Conservation (phyloP, 805 yeast genomes). For the Ogataea kodamae region DNA sequence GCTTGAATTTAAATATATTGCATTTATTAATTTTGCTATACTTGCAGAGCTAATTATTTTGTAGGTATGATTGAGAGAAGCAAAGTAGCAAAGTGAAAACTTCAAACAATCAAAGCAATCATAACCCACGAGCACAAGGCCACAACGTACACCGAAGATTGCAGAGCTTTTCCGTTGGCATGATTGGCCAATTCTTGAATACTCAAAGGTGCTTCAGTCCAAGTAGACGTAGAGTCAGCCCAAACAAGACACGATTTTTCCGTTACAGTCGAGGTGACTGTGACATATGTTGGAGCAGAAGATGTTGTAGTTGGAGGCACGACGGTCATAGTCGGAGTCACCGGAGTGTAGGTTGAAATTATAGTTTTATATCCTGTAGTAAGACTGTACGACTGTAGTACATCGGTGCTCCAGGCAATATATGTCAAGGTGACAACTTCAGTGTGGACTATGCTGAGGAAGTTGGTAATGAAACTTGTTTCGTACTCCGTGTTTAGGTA, state of each 20-base stretch:
- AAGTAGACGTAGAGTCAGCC: constrained; percentile 5
- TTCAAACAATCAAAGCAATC: constrained; percentile 1
- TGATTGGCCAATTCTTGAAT: too few relatives aligned
- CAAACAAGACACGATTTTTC: constrained; percentile 7
- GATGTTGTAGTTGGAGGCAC: constrained; percentile 2
- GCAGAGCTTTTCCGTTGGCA: constrained; percentile 3
- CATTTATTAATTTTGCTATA: background rate
- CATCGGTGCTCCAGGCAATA: constrained; percentile 13
- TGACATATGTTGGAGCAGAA: constrained; percentile 2
- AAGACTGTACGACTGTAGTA: constrained; percentile 9
- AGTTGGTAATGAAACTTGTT: constrained; percentile 3
- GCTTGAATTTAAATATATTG: background rate
- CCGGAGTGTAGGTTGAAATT: constrained; percentile 16
- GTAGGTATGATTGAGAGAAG: background rate
- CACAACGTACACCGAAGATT: background rate
- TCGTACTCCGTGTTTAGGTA: constrained; percentile 8
- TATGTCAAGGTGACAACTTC: constrained; percentile 15
- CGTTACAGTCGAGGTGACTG: background rate
- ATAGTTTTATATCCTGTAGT: constrained; percentile 14
- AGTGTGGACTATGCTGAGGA: constrained; percentile 3
- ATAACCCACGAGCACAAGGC: constrained; percentile 1
- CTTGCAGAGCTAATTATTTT: too few relatives aligned
- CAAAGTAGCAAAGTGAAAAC: background rate
- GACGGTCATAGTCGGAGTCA: constrained; percentile 5
- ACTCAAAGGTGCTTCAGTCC: too few relatives aligned